phyloP scores from a whole-genome alignment of 768 basidiomycete genomes.

The Kondoa subrosea region DNA sequence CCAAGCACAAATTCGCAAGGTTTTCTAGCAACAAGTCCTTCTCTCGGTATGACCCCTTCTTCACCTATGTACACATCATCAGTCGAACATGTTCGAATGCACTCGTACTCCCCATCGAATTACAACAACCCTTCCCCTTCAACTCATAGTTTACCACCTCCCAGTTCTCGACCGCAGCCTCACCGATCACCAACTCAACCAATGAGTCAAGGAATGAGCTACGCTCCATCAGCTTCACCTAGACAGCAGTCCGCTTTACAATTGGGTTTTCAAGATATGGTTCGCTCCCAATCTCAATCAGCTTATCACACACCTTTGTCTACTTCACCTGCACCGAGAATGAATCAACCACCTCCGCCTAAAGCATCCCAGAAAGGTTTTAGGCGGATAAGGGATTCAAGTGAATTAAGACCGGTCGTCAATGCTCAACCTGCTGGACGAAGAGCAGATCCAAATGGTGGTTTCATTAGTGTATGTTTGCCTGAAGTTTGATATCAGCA shows the following conservation, averaged over 20 bases:
- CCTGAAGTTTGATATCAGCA: conserved; percentile 7
- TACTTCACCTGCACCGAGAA: neutral
- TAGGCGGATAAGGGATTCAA: conserved; percentile 54
- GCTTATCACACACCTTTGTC: neutral
- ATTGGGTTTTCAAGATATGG: neutral
- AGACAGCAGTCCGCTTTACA: neutral
- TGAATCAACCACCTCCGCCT: neutral
- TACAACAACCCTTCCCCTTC: neutral
- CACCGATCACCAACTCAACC: neutral
- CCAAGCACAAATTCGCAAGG: neutral
- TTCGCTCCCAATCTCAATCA: neutral
- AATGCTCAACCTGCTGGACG: conserved; percentile 49
- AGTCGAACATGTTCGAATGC: neutral
- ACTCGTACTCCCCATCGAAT: neutral
- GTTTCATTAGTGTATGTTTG: conserved; percentile 59
- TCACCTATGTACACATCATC: neutral
- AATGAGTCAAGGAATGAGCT: neutral
- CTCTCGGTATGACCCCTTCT: neutral
- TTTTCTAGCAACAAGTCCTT: neutral
- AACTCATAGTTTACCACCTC: neutral
- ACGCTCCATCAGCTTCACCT: neutral
- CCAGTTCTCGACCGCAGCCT: neutral
- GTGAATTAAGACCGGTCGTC: conserved; percentile 61
- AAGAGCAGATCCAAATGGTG: conserved; percentile 51
- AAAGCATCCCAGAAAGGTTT: conserved; percentile 42